Conservation (phyloP, 805 yeast species). For the Blastobotrys americana region DNA sequence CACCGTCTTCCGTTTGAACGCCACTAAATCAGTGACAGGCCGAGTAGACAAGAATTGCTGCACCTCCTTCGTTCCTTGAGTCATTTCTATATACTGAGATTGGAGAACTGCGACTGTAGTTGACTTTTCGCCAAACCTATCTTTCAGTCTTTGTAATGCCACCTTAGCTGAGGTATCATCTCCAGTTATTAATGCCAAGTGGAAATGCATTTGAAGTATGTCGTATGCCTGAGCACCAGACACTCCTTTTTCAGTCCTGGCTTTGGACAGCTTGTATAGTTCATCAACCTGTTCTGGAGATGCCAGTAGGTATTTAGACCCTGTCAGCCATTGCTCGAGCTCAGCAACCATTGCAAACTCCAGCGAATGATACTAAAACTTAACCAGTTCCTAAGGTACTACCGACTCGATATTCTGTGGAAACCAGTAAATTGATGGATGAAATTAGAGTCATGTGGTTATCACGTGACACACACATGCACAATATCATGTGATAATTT, state of each 20-base stretch:
- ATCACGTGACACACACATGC: too few relatives aligned
- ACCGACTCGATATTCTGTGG: too few relatives aligned
- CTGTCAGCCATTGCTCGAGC: background rate
- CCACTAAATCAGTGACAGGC: constrained; percentile 24
- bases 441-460: too few relatives aligned
- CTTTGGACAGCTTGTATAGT: background rate
- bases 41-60: constrained; percentile 33
- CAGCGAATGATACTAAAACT: too few relatives aligned
- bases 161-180: constrained; percentile 67
- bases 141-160: constrained; percentile 55
- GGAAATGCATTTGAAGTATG: constrained; percentile 65
- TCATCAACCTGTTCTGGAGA: background rate
- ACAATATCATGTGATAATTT: too few relatives aligned
- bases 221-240: background rate
- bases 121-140: constrained; percentile 52
- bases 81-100: constrained; percentile 51
- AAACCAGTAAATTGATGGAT: too few relatives aligned
- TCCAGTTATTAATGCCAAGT: constrained; percentile 51
- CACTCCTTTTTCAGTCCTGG: background rate
- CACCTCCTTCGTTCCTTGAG: constrained; percentile 37
- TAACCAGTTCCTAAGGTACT: too few relatives aligned
- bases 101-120: constrained; percentile 51
- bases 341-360: too few relatives aligned
- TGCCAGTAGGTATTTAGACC: background rate
- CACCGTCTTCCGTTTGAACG: constrained; percentile 29